Evolutionary conservation across 306 rosid species (phyloP).

Genomic region (Pterocarpus santalinus): DNA sequence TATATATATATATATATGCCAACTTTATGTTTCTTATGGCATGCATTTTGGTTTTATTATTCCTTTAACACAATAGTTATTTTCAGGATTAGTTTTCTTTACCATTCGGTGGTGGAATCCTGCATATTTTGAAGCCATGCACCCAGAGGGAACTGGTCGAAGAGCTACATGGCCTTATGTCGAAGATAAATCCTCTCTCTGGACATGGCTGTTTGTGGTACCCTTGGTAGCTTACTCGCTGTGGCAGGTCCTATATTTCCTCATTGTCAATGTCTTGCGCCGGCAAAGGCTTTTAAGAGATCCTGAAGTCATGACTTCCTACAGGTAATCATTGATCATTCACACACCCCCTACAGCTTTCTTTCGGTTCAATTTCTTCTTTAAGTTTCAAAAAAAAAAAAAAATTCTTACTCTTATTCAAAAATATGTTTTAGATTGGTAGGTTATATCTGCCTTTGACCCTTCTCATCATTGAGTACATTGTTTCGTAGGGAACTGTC

Average conservation of each 20-base stretch:
- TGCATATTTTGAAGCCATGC: conserved; percentile 81
- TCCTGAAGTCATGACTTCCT: conserved; percentile 98
- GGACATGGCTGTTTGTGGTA: conserved; percentile 86
- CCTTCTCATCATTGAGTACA: neutral
- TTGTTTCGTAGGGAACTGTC: conserved; percentile 74
- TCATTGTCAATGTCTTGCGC: conserved; percentile 85
- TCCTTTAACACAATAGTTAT: conserved; percentile 14
- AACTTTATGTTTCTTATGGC: conserved; percentile 35
- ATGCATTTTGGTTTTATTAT: conserved; percentile 9
- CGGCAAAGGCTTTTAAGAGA: conserved; percentile 84
- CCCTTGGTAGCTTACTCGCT: conserved; percentile 83
- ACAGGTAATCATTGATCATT: conserved; percentile 57
- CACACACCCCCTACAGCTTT: neutral
- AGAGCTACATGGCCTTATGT: conserved; percentile 90
- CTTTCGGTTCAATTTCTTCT: neutral
- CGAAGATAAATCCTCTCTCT: conserved; percentile 73
- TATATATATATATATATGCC: conserved; percentile 21
- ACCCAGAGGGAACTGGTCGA: conserved; percentile 68
- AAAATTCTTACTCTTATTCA: too few species aligned
- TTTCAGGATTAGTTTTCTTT: conserved; percentile 88
- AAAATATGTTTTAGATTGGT: neutral
- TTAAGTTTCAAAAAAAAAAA: neutral
- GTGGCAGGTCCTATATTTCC: conserved; percentile 89
- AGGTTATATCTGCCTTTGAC: neutral
- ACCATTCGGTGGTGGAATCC: conserved; percentile 97